Evolutionary conservation across 129 eudicot species (phyloP).

Genomic region (Ambrosia trifida): DNA sequence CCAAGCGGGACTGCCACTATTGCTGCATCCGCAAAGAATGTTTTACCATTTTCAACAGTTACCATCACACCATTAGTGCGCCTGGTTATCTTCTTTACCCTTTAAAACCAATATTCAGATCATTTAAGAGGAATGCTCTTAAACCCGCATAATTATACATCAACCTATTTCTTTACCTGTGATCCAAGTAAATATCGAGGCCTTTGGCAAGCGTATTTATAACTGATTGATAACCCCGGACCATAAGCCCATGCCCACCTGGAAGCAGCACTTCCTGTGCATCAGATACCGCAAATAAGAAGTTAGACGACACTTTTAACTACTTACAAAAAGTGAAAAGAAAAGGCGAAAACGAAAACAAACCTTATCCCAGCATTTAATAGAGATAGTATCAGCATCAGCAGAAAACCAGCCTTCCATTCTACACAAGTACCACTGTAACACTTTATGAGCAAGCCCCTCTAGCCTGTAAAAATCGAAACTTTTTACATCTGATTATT

Average conservation of each 20-base stretch:
- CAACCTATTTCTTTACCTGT: slow-evolving; percentile 47
- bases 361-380: slow-evolving; percentile 94
- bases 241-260: slow-evolving; percentile 99
- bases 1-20: slow-evolving; percentile 88
- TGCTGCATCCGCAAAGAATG: slow-evolving; percentile 88
- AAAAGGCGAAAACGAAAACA: background rate
- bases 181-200: slow-evolving; percentile 77
- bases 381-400: slow-evolving; percentile 91
- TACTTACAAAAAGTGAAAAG: background rate
- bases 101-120: slow-evolving; percentile 20
- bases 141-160: background rate
- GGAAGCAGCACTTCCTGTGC: slow-evolving; percentile 89
- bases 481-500: background rate
- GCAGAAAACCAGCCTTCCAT: slow-evolving; percentile 99
- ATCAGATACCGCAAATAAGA: slow-evolving; percentile 17
- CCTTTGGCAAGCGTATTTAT: slow-evolving; percentile 94
- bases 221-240: slow-evolving; percentile 88
- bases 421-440: slow-evolving; percentile 98
- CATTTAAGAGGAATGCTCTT: background rate
- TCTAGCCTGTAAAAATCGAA: slow-evolving; percentile 45
- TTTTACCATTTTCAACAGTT: slow-evolving; percentile 69
- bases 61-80: slow-evolving; percentile 73
- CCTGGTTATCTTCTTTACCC: slow-evolving; percentile 70
- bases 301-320: slow-evolving; percentile 2
- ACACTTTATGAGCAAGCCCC: slow-evolving; percentile 83